Percentiles rank a stretch among this genome's conserved stretches.
These are phyloP conservation scores for Guadua angustifolia DNA, from an alignment of 176 grass and related monocot species.

Conservation along the genomic window DNA sequence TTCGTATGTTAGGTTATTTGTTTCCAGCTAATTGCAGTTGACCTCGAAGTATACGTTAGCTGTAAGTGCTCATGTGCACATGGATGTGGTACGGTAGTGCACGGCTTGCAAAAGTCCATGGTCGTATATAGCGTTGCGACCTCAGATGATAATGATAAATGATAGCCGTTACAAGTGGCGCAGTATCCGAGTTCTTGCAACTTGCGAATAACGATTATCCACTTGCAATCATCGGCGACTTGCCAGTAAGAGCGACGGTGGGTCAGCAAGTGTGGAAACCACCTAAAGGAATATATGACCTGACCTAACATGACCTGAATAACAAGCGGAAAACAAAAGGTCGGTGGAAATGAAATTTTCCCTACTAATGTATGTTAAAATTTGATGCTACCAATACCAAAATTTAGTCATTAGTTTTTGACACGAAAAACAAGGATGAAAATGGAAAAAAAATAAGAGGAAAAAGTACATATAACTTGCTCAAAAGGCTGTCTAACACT, in stretches of 20 bases:
- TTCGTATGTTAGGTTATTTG: background rate
- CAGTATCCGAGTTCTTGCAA: slow-evolving; percentile 30
- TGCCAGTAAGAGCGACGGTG: background rate
- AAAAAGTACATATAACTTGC: too few species aligned
- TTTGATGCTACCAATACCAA: background rate
- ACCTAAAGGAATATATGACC: background rate
- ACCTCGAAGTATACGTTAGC: slow-evolving; percentile 28
- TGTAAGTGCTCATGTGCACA: slow-evolving; percentile 46
- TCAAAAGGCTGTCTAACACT: too few species aligned
- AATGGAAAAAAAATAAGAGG: background rate
- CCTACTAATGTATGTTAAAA: background rate
- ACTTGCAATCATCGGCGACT: slow-evolving; percentile 31
- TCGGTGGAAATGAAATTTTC: background rate
- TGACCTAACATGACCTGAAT: background rate
- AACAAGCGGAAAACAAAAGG: background rate
- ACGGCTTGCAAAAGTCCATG: slow-evolving; percentile 41
- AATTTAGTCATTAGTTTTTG: background rate
- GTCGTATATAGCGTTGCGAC: slow-evolving; percentile 17
- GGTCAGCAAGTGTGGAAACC: background rate
- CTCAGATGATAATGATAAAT: background rate
- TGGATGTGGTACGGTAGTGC: slow-evolving; percentile 35
- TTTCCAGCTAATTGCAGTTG: slow-evolving; percentile 49
- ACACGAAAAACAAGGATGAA: background rate
- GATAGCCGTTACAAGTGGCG: slow-evolving; percentile 36
- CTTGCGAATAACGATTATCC: slow-evolving; percentile 37